Percentiles rank a stretch among this genome's conserved stretches.
phyloP scores from a whole-genome alignment of 805 yeast species.

The Metschnikowia picachoensis region DNA sequence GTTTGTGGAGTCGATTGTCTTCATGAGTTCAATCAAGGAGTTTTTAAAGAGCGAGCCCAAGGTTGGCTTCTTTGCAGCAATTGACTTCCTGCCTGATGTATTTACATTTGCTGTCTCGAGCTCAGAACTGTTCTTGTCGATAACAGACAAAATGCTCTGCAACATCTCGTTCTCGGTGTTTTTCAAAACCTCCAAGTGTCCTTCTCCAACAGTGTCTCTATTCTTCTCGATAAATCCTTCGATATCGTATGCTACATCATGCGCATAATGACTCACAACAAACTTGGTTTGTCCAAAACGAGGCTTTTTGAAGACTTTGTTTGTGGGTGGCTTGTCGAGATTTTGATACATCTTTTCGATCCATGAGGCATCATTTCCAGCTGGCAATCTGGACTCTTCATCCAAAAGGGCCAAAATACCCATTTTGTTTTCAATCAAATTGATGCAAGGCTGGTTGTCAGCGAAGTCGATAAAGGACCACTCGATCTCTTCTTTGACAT shows the following conservation, averaged over 20 bases:
- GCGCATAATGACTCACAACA: conserved; percentile 89
- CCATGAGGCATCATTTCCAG: conserved; percentile 93
- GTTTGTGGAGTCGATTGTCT: conserved; percentile 87
- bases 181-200: conserved; percentile 81
- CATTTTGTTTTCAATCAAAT: conserved; percentile 80
- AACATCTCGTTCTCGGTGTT: conserved; percentile 65
- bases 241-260: conserved; percentile 85
- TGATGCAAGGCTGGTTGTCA: conserved; percentile 96
- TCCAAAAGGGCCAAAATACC: conserved; percentile 88
- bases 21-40: conserved; percentile 89
- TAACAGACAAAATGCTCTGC: conserved; percentile 56
- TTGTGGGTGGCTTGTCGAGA: conserved; percentile 72
- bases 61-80: conserved; percentile 76
- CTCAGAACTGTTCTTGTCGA: conserved; percentile 56
- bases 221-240: conserved; percentile 97
- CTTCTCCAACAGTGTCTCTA: conserved; percentile 96
- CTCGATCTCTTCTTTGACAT: conserved; percentile 84
- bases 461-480: conserved; percentile 96
- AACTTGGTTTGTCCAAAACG: conserved; percentile 91
- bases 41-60: conserved; percentile 91
- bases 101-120: conserved; percentile 37
- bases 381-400: conserved; percentile 92
- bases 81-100: conserved; percentile 34
- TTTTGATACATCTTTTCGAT: conserved; percentile 84
- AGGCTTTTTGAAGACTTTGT: conserved; percentile 82